Evolutionary conservation across 2,329 filamentous ascomycete species (phyloP).

Genomic region (Hirsutella minnesotensis): DNA sequence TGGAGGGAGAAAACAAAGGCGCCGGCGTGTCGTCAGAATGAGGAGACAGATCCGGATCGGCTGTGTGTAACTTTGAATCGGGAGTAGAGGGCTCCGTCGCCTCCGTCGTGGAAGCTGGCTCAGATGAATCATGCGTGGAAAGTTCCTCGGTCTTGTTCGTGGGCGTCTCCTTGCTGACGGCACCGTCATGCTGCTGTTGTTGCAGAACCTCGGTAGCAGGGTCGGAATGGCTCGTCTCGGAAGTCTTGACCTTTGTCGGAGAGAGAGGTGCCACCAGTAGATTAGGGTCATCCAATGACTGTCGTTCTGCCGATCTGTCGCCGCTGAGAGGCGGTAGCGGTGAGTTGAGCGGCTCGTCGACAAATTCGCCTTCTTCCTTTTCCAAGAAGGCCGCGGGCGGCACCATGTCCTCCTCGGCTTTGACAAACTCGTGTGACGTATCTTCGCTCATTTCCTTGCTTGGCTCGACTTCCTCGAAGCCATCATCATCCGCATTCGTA

Average conservation of each 20-base stretch:
- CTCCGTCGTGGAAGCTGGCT: conserved; percentile 8
- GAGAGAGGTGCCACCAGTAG: conserved; percentile 47
- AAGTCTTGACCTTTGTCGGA: conserved; percentile 27
- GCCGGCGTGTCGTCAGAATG: conserved; percentile 57
- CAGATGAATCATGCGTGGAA: background rate
- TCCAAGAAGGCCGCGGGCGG: conserved; percentile 17
- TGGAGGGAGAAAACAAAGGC: conserved; percentile 35
- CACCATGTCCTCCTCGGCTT: conserved; percentile 41
- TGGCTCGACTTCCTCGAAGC: conserved; percentile 78
- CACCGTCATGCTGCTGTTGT: no score
- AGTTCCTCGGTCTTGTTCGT: conserved; percentile 1
- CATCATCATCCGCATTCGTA: conserved; percentile 75
- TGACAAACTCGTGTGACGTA: conserved; percentile 56
- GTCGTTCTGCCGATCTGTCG: conserved; percentile 36
- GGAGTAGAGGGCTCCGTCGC: conserved; percentile 4
- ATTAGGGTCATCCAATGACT: conserved; percentile 42
- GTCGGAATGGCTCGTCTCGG: background rate
- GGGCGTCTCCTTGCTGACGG: background rate
- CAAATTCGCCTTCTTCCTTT: conserved; percentile 61
- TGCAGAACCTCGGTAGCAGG: no score
- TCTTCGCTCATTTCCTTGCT: conserved; percentile 62
- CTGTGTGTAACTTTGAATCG: conserved; percentile 6
- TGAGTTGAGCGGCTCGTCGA: conserved; percentile 66
- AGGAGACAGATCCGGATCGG: conserved; percentile 28
- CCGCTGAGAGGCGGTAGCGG: conserved; percentile 50